A percentile compares a stretch with the other conserved stretches of the same genome.
phyloP scores from a whole-genome alignment of 441 rosid species.

The Flueggea neowawraea region DNA sequence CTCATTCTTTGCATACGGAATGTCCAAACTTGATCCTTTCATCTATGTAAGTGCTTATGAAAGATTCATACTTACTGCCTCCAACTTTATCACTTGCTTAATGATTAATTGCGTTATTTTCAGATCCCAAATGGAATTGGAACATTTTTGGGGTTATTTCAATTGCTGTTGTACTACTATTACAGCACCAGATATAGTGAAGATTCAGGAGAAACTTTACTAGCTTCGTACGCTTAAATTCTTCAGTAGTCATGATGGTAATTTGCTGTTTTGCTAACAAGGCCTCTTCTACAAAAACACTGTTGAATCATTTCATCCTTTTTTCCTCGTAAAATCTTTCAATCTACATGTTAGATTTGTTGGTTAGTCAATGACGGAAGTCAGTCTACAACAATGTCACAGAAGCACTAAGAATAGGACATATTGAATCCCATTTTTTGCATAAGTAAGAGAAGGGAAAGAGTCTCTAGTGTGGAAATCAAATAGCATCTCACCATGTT shows the following conservation, averaged over 20 bases:
- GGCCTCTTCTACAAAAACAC: too few species aligned
- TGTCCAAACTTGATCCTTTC: constrained; percentile 45
- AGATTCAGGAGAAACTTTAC: constrained; percentile 27
- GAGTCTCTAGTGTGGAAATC: too few species aligned
- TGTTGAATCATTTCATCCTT: too few species aligned
- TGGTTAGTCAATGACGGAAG: too few species aligned
- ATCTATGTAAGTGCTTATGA: constrained; percentile 33
- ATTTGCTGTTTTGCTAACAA: too few species aligned
- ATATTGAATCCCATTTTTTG: too few species aligned
- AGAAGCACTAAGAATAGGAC: too few species aligned
- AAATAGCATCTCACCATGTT: too few species aligned
- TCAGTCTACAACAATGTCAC: too few species aligned
- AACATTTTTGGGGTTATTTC: constrained; percentile 40
- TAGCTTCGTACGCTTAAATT: constrained; percentile 15
- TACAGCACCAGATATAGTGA: constrained; percentile 22
- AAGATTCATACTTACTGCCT: background rate
- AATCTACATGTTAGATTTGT: too few species aligned
- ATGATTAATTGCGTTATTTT: background rate
- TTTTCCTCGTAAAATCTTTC: too few species aligned
- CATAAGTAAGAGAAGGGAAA: too few species aligned
- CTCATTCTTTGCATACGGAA: constrained; percentile 45
- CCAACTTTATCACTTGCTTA: background rate
- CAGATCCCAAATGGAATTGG: constrained; percentile 71
- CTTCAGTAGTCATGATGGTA: background rate
- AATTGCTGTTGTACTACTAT: constrained; percentile 39